Conservation (phyloP, 2,329 filamentous ascomycete genomes). For the Microcyclospora pomicola region DNA sequence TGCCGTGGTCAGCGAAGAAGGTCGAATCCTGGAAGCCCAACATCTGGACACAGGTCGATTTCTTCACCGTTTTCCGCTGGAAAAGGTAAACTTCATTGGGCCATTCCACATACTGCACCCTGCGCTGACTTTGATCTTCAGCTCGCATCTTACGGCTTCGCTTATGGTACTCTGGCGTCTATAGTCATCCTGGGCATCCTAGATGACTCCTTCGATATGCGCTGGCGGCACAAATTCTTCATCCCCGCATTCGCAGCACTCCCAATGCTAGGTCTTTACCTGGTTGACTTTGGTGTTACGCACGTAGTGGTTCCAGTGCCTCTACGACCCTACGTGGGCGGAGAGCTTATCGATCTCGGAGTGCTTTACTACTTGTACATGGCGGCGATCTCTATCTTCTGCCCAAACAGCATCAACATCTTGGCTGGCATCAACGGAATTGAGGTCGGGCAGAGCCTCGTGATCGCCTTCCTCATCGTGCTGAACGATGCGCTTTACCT, state of each 20-base stretch:
- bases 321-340: slow-evolving; percentile 67
- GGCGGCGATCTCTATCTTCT: slow-evolving; percentile 92
- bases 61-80: slow-evolving; percentile 84
- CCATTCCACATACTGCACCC: too few relatives aligned
- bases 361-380: slow-evolving; percentile 85
- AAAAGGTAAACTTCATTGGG: slow-evolving; percentile 48
- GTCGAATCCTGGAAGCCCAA: slow-evolving; percentile 62
- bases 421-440: slow-evolving; percentile 98
- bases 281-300: slow-evolving; percentile 95
- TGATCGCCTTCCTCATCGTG: slow-evolving; percentile 70
- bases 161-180: slow-evolving; percentile 80
- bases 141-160: slow-evolving; percentile 90
- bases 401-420: slow-evolving; percentile 98
- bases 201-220: slow-evolving; percentile 94
- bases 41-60: slow-evolving; percentile 71
- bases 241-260: slow-evolving; percentile 90
- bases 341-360: slow-evolving; percentile 63
- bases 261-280: slow-evolving; percentile 90
- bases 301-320: slow-evolving; percentile 83
- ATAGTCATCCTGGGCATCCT: slow-evolving; percentile 84
- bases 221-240: slow-evolving; percentile 97
- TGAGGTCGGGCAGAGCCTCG: slow-evolving; percentile 85
- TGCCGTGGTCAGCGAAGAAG: slow-evolving; percentile 81
- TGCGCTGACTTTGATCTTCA: slow-evolving; percentile 26
- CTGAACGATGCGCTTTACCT: slow-evolving; percentile 85